Percentiles rank a stretch among this genome's conserved stretches.
These are phyloP conservation scores for Neurospora tetrasperma DNA, from an alignment of 495 filamentous ascomycete genomes.

Conservation along the genomic window DNA sequence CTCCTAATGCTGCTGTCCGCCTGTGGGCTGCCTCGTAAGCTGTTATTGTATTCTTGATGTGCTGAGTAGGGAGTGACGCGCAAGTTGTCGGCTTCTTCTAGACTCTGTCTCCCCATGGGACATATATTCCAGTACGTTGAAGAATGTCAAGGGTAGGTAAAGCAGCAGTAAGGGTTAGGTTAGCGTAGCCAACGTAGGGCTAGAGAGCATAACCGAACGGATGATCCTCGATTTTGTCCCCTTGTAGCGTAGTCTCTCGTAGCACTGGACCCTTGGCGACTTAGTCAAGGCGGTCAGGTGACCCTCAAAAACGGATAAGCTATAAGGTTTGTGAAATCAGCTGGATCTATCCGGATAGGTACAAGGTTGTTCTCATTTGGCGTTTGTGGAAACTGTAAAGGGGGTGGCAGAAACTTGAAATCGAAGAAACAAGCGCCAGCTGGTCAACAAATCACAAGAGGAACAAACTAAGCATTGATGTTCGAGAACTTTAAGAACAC, in stretches of 20 bases:
- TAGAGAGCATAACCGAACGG: background rate
- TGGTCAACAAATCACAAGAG: background rate
- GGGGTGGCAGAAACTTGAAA: background rate
- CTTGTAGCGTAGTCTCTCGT: background rate
- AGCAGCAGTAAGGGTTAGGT: background rate
- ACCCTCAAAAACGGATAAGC: background rate
- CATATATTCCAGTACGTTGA: too few relatives aligned
- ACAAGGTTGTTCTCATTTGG: background rate
- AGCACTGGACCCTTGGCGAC: background rate
- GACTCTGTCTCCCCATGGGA: too few relatives aligned
- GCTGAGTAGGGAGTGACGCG: too few relatives aligned
- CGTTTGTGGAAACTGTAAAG: background rate
- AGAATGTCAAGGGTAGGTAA: too few relatives aligned
- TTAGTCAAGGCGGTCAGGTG: background rate
- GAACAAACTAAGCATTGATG: background rate
- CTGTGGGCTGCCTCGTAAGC: too few relatives aligned
- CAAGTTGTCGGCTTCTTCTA: too few relatives aligned
- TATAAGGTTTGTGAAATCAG: background rate
- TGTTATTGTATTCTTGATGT: too few relatives aligned
- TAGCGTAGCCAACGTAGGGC: background rate
- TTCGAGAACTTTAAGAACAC: background rate
- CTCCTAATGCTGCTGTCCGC: background rate
- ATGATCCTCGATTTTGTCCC: background rate
- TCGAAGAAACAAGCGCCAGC: too few relatives aligned
- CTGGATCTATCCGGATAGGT: background rate